Conservation (phyloP, 495 filamentous ascomycete genomes). For the Lentithecium fluviatile region DNA sequence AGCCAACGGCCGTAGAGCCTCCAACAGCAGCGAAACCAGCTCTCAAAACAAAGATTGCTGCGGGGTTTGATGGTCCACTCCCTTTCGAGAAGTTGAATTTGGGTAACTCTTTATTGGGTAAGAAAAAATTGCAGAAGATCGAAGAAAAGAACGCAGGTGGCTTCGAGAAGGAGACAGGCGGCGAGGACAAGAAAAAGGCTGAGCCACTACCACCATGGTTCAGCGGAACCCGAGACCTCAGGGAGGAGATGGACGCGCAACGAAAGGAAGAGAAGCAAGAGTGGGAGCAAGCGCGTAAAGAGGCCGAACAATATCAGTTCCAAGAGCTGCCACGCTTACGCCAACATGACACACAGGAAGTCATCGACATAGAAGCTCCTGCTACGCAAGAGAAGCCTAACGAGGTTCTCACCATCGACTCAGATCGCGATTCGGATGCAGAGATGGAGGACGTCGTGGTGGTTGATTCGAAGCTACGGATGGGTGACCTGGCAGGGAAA, state of each 20-base stretch:
- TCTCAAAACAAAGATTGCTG: constrained; percentile 42
- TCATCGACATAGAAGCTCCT: constrained; percentile 42
- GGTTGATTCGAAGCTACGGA: constrained; percentile 38
- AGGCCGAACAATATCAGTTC: constrained; percentile 37
- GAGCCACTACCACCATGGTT: constrained; percentile 87
- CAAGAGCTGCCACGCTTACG: constrained; percentile 46
- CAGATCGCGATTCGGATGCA: constrained; percentile 50
- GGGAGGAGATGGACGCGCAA: constrained; percentile 42
- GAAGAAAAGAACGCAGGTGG: constrained; percentile 65
- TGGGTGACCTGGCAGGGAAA: constrained; percentile 48
- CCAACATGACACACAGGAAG: constrained; percentile 38
- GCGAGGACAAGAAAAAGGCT: constrained; percentile 52
- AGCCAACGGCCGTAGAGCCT: neutral
- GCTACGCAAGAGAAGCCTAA: constrained; percentile 13
- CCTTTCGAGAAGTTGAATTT: constrained; percentile 87
- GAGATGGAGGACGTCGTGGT: constrained; percentile 53
- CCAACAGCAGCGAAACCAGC: constrained; percentile 24
- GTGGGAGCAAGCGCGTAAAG: constrained; percentile 31
- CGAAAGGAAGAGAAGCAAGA: constrained; percentile 39
- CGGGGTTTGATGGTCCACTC: constrained; percentile 72
- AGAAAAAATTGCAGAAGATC: constrained; percentile 46
- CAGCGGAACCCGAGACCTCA: constrained; percentile 45
- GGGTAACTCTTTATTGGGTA: constrained; percentile 56
- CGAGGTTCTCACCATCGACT: constrained; percentile 41
- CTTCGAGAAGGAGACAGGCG: constrained; percentile 55